phyloP scores from a whole-genome alignment of 2,329 filamentous ascomycete species.

The Pestalotiopsis sp. region DNA sequence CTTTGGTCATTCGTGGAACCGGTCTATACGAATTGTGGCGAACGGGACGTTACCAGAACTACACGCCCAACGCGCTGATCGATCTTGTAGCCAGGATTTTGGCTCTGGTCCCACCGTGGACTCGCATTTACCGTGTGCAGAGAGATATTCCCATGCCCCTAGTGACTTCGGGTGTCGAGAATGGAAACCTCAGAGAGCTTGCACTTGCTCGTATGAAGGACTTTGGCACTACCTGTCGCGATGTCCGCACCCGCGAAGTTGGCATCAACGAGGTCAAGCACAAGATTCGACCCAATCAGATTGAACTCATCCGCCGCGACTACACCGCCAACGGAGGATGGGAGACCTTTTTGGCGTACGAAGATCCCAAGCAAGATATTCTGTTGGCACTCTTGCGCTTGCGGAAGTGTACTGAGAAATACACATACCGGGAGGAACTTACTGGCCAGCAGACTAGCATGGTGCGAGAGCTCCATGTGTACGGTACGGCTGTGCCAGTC shows the following conservation, averaged over 20 bases:
- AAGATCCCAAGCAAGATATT: constrained; percentile 98
- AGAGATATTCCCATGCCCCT: constrained; percentile 99
- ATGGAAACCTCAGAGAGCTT: constrained; percentile 92
- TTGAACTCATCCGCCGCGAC: constrained; percentile 91
- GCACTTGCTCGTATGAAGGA: constrained; percentile 98
- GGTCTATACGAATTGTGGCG: constrained; percentile 97
- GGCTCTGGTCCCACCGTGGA: constrained; percentile 95
- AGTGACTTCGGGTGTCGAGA: constrained; percentile 98
- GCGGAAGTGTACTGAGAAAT: constrained; percentile 86
- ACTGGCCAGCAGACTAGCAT: constrained; percentile 85
- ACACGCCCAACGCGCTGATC: constrained; percentile 94
- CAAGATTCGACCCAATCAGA: constrained; percentile 94
- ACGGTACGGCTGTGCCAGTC: constrained; percentile 95
- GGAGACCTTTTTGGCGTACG: constrained; percentile 98
- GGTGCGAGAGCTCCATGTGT: constrained; percentile 93
- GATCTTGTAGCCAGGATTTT: constrained; percentile 96
- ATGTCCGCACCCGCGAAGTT: constrained; percentile 94
- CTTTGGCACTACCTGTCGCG: constrained; percentile 94
- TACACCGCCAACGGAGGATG: constrained; percentile 95
- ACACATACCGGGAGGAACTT: constrained; percentile 90
- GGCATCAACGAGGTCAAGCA: constrained; percentile 99
- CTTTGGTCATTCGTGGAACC: constrained; percentile 93
- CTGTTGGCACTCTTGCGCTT: constrained; percentile 87
- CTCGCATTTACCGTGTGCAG: constrained; percentile 96
- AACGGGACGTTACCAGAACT: constrained; percentile 96